Base-by-base conservation (phyloP, 305 asterid genomes). In the Euphrasia arctica region DNA sequence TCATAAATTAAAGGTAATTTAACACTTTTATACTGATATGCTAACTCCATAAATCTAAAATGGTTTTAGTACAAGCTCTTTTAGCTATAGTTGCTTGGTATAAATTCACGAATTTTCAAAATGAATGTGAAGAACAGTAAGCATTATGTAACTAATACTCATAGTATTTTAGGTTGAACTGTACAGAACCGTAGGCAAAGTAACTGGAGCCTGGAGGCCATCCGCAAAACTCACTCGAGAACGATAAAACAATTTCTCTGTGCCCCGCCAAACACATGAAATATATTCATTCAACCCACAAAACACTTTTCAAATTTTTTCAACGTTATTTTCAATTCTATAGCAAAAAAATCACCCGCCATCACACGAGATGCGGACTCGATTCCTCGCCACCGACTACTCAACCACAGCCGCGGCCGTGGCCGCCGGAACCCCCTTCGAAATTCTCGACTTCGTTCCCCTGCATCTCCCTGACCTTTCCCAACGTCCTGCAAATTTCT, bases 321-420 rank as follows among this genome's bases (percentile, higher is more conserved):
- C 66, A 49, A 6, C 29, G 22, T 54, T 60, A 34, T 11, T 50
- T 63, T 64, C 65, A 4, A 36, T 47, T 60, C 71, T 34, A 34
- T 5, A 39, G 64, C 60, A 55, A 62, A 58, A 54, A 8, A n/a
- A 6, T 34, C 41, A 2, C 12, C 10, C 28, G 57, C 57, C 69
- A 71, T 56, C 76, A 67, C 64, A 67, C 76, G 65, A 78, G 22
- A 93, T 90, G 99, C 95, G 95, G 72, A 88, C 95, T 77, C 96
- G 99, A 48, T 93, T 90, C 84, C 76, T 84, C 68, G 67, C 81
- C 72, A 68, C 79, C 54, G 81, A 77, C 39, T 63, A 61, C 82
- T 18, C 22, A 42, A 45, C 61, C 51, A 55, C 62, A 1, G 4
- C 39, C 29, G 1, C 72, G 74, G 27, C 63, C 72, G 13, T 1